Evolutionary conservation across 352 stramenopile species (phyloP), one percentile per base, ranked within the genome.

Genomic region (Phytophthora podocarpi): DNA sequence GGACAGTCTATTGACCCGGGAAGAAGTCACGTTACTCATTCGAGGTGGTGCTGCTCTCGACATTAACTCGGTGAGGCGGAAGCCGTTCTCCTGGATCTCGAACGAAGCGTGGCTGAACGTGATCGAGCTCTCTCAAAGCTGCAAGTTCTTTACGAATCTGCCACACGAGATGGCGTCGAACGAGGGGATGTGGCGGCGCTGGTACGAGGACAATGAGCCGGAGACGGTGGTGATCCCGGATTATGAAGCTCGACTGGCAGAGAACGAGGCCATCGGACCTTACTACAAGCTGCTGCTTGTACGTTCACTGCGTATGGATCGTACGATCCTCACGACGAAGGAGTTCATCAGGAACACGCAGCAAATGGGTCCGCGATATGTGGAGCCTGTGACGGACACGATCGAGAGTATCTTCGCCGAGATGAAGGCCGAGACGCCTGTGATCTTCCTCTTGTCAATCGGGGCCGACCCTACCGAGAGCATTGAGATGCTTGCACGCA

Each of bases 301-400:
- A n/a, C 90, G 97, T 12, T 97, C 94, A 42, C 71, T 99, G 3
- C 95, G 97, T 10, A 97, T 99, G 84, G 97, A 99, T 78, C 92
- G 97, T 23, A 98, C 94, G 40, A 98, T 99, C 70, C 76, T 99
- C 11, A 98, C 87, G 52, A 98, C 95, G 28, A 99, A 99, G 60
- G 95, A 99, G 63, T 99, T 99, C 59, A 97, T 99, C 27, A 85
- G 96, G 16, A 97, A 97, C 67, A 98, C 91, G 7, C 90, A 96
- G 56, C 89, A 98, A 56, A 99, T 99, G 96, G 97, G 97, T 1
- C 80, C 93, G 10, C 78, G 87, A 5, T 99, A 98, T 64, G 96
- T 99, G 4, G 97, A 99, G 60, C 97, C 97, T 10, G 96, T 99
- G n/a, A 99, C 97, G 0, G 97, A 99, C 68, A 99, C 96, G 45